These are phyloP conservation scores for Heterobasidion annosum DNA, from an alignment of 1,284 basidiomycete species.

Conservation along the genomic window DNA sequence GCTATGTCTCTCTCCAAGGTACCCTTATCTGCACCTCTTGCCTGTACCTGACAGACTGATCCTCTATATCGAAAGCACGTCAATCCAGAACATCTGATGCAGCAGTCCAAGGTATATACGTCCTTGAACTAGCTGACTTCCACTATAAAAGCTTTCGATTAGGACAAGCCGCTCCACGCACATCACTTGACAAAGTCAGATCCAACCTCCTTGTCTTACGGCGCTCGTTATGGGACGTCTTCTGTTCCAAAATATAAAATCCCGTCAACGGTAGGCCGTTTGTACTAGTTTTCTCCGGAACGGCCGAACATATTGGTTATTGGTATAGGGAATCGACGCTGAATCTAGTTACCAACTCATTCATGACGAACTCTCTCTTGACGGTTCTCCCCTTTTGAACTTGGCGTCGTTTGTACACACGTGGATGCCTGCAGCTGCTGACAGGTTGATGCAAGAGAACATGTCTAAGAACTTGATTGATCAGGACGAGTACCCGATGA, in stretches of 20 bases:
- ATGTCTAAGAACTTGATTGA: conserved; percentile 87
- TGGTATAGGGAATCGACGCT: conserved; percentile 38
- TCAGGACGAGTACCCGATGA: conserved; percentile 87
- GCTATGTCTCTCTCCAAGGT: conserved; percentile 47
- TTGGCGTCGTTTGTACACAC: conserved; percentile 70
- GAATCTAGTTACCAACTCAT: conserved; percentile 73
- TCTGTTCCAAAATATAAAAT: conserved; percentile 63
- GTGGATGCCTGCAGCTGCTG: conserved; percentile 53
- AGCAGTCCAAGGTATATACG: conserved; percentile 37
- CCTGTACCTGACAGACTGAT: background rate
- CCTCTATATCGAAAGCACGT: conserved; percentile 32
- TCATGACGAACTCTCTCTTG: conserved; percentile 76
- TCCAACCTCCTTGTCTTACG: conserved; percentile 33
- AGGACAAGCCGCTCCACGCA: conserved; percentile 35
- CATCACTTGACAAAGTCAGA: conserved; percentile 27
- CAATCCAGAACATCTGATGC: conserved; percentile 52
- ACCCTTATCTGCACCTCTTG: background rate
- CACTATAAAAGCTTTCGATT: background rate
- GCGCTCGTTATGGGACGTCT: conserved; percentile 53
- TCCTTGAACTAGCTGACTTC: background rate
- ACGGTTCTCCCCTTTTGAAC: conserved; percentile 75
- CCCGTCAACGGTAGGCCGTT: conserved; percentile 37
- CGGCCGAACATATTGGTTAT: background rate
- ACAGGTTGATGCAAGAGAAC: conserved; percentile 76
- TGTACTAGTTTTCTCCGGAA: background rate